Evolutionary conservation across 2,329 filamentous ascomycete genomes (phyloP).

Genomic region (Pseudopithomyces chartarum): DNA sequence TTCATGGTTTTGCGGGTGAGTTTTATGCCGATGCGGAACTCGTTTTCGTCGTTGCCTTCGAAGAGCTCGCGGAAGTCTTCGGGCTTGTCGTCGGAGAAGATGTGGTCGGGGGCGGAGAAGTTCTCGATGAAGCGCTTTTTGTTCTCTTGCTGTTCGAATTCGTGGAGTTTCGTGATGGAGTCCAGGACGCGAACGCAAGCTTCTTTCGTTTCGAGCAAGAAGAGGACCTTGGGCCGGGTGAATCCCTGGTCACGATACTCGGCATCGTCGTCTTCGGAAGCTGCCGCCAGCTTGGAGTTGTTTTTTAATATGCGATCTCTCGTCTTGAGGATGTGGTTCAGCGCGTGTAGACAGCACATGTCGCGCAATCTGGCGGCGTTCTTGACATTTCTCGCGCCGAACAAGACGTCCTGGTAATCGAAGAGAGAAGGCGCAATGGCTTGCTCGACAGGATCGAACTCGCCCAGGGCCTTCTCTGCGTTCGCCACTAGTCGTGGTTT

Average conservation of each 20-base stretch:
- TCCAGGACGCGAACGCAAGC: constrained; percentile 81
- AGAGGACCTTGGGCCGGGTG: constrained; percentile 89
- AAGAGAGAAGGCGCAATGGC: constrained; percentile 75
- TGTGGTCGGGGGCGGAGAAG: constrained; percentile 72
- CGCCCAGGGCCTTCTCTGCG: constrained; percentile 39
- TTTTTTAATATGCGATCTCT: constrained; percentile 92
- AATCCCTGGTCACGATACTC: constrained; percentile 94
- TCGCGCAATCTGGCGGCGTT: constrained; percentile 74
- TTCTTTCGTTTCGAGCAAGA: constrained; percentile 86
- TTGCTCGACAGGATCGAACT: constrained; percentile 67
- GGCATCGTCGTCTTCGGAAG: constrained; percentile 63
- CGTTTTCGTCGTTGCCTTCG: constrained; percentile 93
- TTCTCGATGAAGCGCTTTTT: constrained; percentile 87
- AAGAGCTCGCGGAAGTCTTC: constrained; percentile 90
- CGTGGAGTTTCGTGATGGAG: constrained; percentile 73
- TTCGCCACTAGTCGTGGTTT: constrained; percentile 40
- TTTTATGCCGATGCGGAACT: constrained; percentile 94
- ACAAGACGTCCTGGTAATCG: constrained; percentile 80
- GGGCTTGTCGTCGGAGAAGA: constrained; percentile 74
- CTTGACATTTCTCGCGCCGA: constrained; percentile 70
- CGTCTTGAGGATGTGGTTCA: constrained; percentile 94
- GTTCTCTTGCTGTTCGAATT: constrained; percentile 92
- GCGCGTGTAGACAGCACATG: constrained; percentile 77
- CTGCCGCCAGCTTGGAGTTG: constrained; percentile 76
- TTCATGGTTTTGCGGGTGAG: constrained; percentile 96